Evolutionary conservation across 345 rosid species (phyloP).

Genomic region (Acer yangbiense): DNA sequence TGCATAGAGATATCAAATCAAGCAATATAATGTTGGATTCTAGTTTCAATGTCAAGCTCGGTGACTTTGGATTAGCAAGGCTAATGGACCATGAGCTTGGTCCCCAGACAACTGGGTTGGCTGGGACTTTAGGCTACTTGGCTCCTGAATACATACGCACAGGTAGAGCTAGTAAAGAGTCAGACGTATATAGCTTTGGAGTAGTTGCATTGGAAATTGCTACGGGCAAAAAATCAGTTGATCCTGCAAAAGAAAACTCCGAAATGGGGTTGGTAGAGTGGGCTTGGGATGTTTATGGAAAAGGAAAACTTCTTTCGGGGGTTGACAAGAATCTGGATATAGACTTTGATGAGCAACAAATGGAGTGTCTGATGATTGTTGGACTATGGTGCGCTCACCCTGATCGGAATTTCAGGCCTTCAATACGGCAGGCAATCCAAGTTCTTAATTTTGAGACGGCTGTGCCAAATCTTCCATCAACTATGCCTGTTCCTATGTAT

Average conservation of each 20-base stretch:
- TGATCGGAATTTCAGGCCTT: slow-evolving; percentile 26
- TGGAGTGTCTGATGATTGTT: background rate
- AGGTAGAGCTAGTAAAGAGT: slow-evolving; percentile 42
- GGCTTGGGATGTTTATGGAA: slow-evolving; percentile 26
- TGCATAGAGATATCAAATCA: slow-evolving; percentile 65
- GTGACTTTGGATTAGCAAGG: slow-evolving; percentile 21
- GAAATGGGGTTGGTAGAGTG: slow-evolving; percentile 20
- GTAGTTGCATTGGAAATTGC: slow-evolving; percentile 41
- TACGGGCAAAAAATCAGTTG: background rate
- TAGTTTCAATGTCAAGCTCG: slow-evolving; percentile 10
- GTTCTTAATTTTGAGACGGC: slow-evolving; percentile 10
- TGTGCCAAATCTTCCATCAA: background rate
- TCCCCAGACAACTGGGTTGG: slow-evolving; percentile 50
- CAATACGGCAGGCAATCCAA: slow-evolving; percentile 21
- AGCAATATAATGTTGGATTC: slow-evolving; percentile 53
- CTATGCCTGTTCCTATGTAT: slow-evolving; percentile 12
- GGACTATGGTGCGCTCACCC: slow-evolving; percentile 33
- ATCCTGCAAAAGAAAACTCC: background rate
- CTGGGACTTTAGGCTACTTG: slow-evolving; percentile 56
- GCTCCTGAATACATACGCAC: slow-evolving; percentile 40
- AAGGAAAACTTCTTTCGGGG: background rate
- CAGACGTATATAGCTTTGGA: slow-evolving; percentile 48
- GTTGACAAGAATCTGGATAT: background rate
- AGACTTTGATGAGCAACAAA: slow-evolving; percentile 3
- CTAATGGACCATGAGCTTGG: slow-evolving; percentile 29